A percentile compares a stretch with the other conserved stretches of the same genome.
Evolutionary conservation across 148 eudicot genomes (phyloP).

Genomic region (Polygonum maritimum): DNA sequence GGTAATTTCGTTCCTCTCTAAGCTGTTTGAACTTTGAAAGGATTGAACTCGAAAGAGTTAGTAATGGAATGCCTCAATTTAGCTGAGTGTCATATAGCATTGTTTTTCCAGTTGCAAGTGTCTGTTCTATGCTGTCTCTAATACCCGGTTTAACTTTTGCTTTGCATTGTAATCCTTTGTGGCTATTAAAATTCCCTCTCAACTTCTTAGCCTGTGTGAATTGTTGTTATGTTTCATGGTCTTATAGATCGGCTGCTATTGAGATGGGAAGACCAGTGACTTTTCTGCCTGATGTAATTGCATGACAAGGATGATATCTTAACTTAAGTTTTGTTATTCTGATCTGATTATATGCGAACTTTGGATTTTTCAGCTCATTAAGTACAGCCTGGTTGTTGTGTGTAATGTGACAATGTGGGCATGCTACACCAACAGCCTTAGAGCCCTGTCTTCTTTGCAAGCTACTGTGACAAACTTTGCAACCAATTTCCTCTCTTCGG

Average conservation of each 20-base stretch:
- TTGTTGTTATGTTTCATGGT: not conserved
- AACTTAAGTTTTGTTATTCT: not conserved
- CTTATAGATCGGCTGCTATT: not conserved
- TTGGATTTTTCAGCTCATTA: conserved; percentile 33
- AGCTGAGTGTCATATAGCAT: not conserved
- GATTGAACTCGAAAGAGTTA: not conserved
- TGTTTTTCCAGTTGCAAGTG: not conserved
- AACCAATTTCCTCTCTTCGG: conserved; percentile 81
- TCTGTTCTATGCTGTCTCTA: not conserved
- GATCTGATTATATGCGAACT: not conserved
- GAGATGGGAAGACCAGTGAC: not conserved
- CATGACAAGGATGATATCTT: not conserved
- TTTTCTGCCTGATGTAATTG: not conserved
- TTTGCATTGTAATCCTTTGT: not conserved
- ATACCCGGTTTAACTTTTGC: not conserved
- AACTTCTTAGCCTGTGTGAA: not conserved
- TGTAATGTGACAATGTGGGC: conserved; percentile 96
- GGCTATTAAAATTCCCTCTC: not conserved
- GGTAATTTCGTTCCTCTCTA: no score
- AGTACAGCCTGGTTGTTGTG: conserved; percentile 54
- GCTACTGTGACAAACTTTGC: conserved; percentile 94
- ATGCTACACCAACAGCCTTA: conserved; percentile 86
- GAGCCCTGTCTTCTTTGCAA: conserved; percentile 90
- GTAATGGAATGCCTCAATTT: not conserved
- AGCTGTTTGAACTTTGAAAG: not conserved